Conservation (phyloP, 2,329 filamentous ascomycete genomes). For the Plectosphaerella plurivora region DNA sequence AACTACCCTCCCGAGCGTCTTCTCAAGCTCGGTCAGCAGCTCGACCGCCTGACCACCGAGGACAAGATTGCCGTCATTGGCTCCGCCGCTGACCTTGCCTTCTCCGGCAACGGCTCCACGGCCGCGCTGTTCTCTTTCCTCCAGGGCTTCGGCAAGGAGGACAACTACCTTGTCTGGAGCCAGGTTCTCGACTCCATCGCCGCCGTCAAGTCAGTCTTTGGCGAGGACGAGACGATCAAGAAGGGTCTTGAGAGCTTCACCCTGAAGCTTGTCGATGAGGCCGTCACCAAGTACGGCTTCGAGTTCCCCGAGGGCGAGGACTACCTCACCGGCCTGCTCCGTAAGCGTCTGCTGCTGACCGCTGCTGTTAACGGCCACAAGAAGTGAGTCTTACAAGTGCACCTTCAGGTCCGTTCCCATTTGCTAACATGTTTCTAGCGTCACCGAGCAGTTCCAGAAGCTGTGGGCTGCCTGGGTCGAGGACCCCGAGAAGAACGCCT, state of each 20-base stretch:
- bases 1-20: slow-evolving; percentile 88
- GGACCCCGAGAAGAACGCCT: slow-evolving; percentile 60
- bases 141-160: slow-evolving; percentile 77
- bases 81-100: slow-evolving; percentile 83
- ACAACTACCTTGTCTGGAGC: slow-evolving; percentile 83
- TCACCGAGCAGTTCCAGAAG: slow-evolving; percentile 67
- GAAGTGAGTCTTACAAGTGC: slow-evolving; percentile 44
- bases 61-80: slow-evolving; percentile 93
- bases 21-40: slow-evolving; percentile 71
- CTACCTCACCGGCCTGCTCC: slow-evolving; percentile 76
- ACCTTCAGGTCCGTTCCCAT: neutral
- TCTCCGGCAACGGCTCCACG: slow-evolving; percentile 80
- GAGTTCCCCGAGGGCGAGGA: slow-evolving; percentile 74
- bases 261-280: slow-evolving; percentile 69
- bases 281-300: slow-evolving; percentile 80
- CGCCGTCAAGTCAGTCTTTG: slow-evolving; percentile 80
- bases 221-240: slow-evolving; percentile 67
- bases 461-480: slow-evolving; percentile 77
- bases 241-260: slow-evolving; percentile 74
- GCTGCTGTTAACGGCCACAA: slow-evolving; percentile 76
- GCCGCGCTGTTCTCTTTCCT: slow-evolving; percentile 78
- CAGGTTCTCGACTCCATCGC: slow-evolving; percentile 75
- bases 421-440: slow-evolving; percentile 33
- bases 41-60: slow-evolving; percentile 71
- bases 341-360: slow-evolving; percentile 72